Evolutionary conservation across 129 eudicot species (phyloP).

Genomic region (Erigeron canadensis): DNA sequence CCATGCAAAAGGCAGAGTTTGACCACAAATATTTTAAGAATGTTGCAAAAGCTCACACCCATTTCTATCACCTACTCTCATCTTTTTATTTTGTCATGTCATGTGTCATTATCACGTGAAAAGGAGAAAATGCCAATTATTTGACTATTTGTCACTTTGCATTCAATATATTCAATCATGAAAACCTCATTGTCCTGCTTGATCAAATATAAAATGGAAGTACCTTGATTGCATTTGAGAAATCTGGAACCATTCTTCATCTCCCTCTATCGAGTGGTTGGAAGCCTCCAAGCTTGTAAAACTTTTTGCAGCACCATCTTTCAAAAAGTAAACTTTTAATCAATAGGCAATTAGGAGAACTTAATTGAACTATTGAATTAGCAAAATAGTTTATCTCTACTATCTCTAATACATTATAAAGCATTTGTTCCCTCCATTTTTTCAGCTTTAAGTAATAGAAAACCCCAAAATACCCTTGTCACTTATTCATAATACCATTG

Average conservation of each 20-base stretch:
- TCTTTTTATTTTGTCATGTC: no score
- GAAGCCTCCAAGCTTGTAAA: slow-evolving; percentile 39
- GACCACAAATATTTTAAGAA: background rate
- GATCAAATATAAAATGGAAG: slow-evolving; percentile 13
- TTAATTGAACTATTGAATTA: no score
- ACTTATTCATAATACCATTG: no score
- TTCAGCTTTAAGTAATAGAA: background rate
- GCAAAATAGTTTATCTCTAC: no score
- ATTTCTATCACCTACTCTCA: no score
- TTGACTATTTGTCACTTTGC: background rate
- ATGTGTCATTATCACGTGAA: no score
- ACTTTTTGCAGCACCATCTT: slow-evolving; percentile 40
- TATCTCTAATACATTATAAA: no score
- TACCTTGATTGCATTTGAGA: slow-evolving; percentile 90
- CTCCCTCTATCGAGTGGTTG: slow-evolving; percentile 37
- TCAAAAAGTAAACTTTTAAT: slow-evolving; percentile 2
- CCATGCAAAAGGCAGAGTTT: background rate
- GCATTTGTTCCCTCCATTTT: no score
- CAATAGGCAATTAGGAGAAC: slow-evolving; percentile 12
- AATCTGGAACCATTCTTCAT: slow-evolving; percentile 75
- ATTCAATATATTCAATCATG: background rate
- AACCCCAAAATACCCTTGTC: no score
- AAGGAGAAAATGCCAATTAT: no score
- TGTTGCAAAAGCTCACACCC: background rate
- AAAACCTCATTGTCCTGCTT: background rate